phyloP scores from a whole-genome alignment of 2,329 filamentous ascomycete genomes.

The Coniochaeta ligniaria region DNA sequence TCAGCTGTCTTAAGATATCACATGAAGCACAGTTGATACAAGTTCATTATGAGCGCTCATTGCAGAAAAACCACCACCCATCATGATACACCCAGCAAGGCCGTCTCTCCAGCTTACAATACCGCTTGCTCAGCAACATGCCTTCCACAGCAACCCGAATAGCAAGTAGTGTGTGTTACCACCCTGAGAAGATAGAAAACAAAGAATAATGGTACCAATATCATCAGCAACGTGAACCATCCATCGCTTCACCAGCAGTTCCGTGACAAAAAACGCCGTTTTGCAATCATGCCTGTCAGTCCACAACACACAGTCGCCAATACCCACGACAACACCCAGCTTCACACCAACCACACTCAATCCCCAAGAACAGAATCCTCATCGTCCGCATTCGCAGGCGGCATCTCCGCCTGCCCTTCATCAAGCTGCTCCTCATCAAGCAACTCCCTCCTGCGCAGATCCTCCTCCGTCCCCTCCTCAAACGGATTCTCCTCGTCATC shows the following conservation, averaged over 20 bases:
- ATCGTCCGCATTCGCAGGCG: conserved; percentile 6
- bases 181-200: background rate
- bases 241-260: background rate
- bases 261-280: background rate
- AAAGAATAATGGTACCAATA: background rate
- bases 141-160: background rate
- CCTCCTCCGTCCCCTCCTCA: conserved; percentile 53
- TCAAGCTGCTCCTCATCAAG: conserved; percentile 40
- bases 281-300: background rate
- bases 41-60: background rate
- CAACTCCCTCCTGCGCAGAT: conserved; percentile 47
- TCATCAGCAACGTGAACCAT: background rate
- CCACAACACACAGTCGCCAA: background rate
- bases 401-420: conserved; percentile 17
- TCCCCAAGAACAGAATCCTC: conserved; percentile 4
- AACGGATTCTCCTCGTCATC: conserved; percentile 30
- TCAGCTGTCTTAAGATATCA: no score
- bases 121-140: background rate
- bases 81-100: background rate
- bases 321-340: no score
- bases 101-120: background rate
- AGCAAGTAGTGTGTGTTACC: background rate
- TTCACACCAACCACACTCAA: background rate
- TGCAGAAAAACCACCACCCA: background rate
- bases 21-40: no score